Evolutionary conservation across 352 stramenopile species (phyloP), one percentile per base, ranked within the genome.

Genomic region (Globisporangium abappressorium): DNA sequence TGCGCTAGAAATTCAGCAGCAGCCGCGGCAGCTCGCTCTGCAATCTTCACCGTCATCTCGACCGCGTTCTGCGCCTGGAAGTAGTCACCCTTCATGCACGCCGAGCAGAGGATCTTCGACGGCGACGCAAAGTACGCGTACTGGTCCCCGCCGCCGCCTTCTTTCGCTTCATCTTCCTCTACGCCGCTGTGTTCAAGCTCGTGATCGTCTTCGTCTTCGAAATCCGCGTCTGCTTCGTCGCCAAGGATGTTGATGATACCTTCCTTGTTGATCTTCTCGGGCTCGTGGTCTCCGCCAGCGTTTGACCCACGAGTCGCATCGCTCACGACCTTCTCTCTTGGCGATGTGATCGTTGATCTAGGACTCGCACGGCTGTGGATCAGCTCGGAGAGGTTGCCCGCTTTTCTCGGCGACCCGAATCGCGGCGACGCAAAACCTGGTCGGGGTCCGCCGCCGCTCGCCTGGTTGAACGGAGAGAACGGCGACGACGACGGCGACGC

Each of bases 1-100:
- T 59, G 54, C 54, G n/a, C 36, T 7, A 34, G 8, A 12, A 34
- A 1, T 14, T 28, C 28, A 4, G 34, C 54, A 6, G 34, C 28
- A 2, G 72, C 59, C 58, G 61, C 38, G 38, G 65, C 41, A 28
- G 61, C 46, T 36, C 64, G 57, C 46, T 60, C 36, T 3, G 76
- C 77, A 43, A 73, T 74, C 41, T 72, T 78, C 2, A 92, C 67
- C 3, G 80, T 75, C 69, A 89, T 85, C 57, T 89, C 81, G 14
- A 94, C 69, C 0, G 84, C 79, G 56, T 70, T 88, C 56, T 91
- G 84, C 24, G 79, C 85, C 64, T 92, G 82, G 59, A 80, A 83
- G 66, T 78, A 88, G 72, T 94, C 85, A 22, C 85, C 85, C 68
- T 91, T 89, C 51, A 94, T 76, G 70, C 85, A 94, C 26, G 85